Evolutionary conservation across 129 eudicot species (phyloP), one percentile per base, ranked within the genome.

Genomic region (Artemisia annua): DNA sequence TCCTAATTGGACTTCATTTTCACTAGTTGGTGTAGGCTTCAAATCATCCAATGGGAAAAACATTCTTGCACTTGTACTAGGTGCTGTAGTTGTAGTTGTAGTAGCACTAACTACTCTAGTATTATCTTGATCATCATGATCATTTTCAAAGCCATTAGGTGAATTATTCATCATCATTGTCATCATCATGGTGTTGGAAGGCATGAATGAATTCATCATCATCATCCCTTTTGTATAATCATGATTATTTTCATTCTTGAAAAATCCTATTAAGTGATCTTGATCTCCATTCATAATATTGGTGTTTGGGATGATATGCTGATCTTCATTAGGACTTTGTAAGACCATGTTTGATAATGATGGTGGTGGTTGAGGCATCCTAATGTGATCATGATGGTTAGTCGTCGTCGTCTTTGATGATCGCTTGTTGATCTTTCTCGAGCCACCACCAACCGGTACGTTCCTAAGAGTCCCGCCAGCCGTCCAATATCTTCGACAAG

Each of bases 401-500:
- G n/a, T 52, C 0, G 14, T 11, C 18, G 15, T 52, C 16, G 92
- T 39, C 46, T 39, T 39, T 39, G 46, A 39, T 7, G 46, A 77
- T 82, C 89, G 74, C 51, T 84, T 89, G 83, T 89, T 89, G 46
- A 39, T 39, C 81, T 86, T 89, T 15, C 96, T 80, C 13, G 96
- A 89, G 56, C 91, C 87, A 56, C 96, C 96, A 20, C 96, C 96
- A 66, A 85, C 96, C 2, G 96, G 96, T 4, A 85, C 87, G 78
- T 84, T 89, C 56, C 96, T 71, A 11, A 89, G 78, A 50, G 91
- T 73, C 57, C 96, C 96, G 63, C 96, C 96, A 56, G 84, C 91
- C 39, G 96, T 89, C 96, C 96, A 86, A 46, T 89, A 89, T 73
- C 96, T 86, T 77, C 87, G 71, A 78, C 96, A 89, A 54, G 91